Evolutionary conservation across 78 protist species (phyloP), one percentile per base, ranked within the genome.

Genomic region (Dictyostelium intermedium): DNA sequence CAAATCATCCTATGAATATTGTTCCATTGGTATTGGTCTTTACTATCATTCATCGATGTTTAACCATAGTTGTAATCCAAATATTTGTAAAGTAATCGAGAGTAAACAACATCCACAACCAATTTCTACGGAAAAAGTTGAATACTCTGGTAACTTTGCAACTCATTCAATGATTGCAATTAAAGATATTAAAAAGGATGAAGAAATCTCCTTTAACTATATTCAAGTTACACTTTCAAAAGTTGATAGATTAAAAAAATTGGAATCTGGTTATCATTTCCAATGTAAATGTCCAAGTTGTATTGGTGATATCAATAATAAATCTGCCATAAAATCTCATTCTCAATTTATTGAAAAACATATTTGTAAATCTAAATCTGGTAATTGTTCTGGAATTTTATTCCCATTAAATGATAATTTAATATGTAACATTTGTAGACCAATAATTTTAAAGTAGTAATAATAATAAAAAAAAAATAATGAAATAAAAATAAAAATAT

Each of bases 11-110:
- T 76, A 53, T 37, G 18, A 56, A 11, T 86, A 86, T 23, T 39
- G 20, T 25, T 86, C 92, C 0, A 77, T 86, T 76, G 92, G 92
- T 27, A 50, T 81, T 34, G 92, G 81, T 25, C 14, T 86, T 6
- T 86, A 50, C 27, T 60, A 60, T 20, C 47, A 53, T 50, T 41
- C 78, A 25, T 37, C 69, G 5, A 27, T 60, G 37, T 86, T 86
- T 56, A 86, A 86, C 56, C 92, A 86, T 53, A 76, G 84, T 30
- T 86, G 92, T 76, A 53, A 35, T 18, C 92, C 92, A 18, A 76
- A 76, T 23, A 39, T 86, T 13, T 86, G 76, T 37, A 77, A 76
- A 53, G 56, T 86, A 5, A 77, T 77, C 23, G 60, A 43, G 11
- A 41, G 82, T 77, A 77, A 41, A 77, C 25, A 77, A 18, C 41